Base-by-base conservation (phyloP, 202 grass and related monocot genomes). In the Elaeis oleifera region DNA sequence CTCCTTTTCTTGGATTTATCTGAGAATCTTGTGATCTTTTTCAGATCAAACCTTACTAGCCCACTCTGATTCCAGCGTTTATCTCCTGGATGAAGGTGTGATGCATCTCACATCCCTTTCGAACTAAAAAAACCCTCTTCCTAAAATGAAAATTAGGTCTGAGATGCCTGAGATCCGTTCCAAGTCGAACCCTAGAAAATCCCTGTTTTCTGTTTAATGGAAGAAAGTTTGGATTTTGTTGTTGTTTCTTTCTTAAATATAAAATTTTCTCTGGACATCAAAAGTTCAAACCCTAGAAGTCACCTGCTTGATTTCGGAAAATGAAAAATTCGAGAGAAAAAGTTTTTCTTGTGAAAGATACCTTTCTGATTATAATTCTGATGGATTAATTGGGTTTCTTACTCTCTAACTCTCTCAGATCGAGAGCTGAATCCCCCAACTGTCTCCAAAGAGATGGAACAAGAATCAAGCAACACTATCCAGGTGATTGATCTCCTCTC, bases 171-270 rank as follows among this genome's bases (percentile, higher is more conserved):
- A 27, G 26, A 27, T 36, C 22, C 2, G 51, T 54, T 39, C 48
- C 48, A 54, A 17, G 6, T 23, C 4, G 3, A 27, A 27, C 26
- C 26, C 26, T 27, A 27, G 26, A 27, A 27, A 27, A 4, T 27
- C 44, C 26, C 63, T 56, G 16, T 64, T 51, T 63, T n/a, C 50
- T 3, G 23, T 64, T 18, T 4, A 54, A 28, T 4, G 50, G n/a
- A 53, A 39, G 28, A 31, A 73, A 39, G 55, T 23, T 73, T 73
- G 16, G 18, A 11, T 28, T 23, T 68, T 68, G 23, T 68, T 17
- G 21, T 55, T 1, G 31, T 32, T 32, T 32, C 5, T 32, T 32
- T 32, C 31, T 1, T 8, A 32, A 8, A 32, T 8, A 6, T 32
- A 8, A 8, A 32, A 32, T 3, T 32, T 32, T 32, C 31, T 32